Conservation (phyloP, 225 moss, liverwort and hornwort species). For the Physcomitrellopsis africana region DNA sequence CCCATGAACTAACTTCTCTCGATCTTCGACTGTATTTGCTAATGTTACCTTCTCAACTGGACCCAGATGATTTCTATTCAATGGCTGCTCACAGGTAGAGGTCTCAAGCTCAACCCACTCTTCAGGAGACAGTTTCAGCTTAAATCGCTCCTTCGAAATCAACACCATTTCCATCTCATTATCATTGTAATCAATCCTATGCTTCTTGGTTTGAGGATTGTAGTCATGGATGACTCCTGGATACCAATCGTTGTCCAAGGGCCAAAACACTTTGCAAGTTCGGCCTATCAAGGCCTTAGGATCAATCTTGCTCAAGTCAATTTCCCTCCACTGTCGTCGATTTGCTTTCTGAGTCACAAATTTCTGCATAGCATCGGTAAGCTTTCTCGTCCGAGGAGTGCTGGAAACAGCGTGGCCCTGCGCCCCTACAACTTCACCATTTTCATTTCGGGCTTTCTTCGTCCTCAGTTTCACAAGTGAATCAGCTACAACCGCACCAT, state of each 20-base stretch:
- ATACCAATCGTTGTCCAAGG: constrained; percentile 95
- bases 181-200: constrained; percentile 94
- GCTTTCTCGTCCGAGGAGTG: constrained; percentile 85
- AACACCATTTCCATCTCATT: constrained; percentile 85
- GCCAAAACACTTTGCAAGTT: constrained; percentile 95
- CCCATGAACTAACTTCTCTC: constrained; percentile 75
- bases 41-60: constrained; percentile 59
- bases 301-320: constrained; percentile 85
- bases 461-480: constrained; percentile 39
- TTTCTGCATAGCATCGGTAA: constrained; percentile 95
- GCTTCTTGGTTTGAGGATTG: constrained; percentile 73
- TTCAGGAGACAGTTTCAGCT: constrained; percentile 87
- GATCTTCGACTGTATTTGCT: constrained; percentile 61
- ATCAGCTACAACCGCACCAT: constrained; percentile 33
- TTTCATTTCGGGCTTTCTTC: constrained; percentile 49
- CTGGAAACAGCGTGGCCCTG: constrained; percentile 41
- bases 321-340: constrained; percentile 88
- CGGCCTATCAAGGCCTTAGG: constrained; percentile 92
- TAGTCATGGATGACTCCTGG: constrained; percentile 95
- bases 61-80: constrained; percentile 47
- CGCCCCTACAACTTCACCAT: constrained; percentile 35
- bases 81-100: constrained; percentile 59
- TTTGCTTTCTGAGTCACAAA: constrained; percentile 85
- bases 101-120: constrained; percentile 84
- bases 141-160: constrained; percentile 86